Conservation (phyloP, 164 flowering plant genomes). For the Malania oleifera region DNA sequence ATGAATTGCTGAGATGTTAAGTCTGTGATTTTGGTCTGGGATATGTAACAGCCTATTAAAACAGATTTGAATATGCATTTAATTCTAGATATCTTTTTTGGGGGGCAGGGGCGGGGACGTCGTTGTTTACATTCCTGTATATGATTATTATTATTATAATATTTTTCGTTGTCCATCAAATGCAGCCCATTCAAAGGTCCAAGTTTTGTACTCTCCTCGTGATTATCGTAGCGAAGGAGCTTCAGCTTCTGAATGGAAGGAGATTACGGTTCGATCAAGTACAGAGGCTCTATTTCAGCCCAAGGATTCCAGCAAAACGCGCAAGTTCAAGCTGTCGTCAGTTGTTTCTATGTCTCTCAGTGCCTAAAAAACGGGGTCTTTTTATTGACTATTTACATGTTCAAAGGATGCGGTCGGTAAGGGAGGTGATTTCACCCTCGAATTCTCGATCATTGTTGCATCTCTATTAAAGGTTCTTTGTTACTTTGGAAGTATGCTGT, state of each 20-base stretch:
- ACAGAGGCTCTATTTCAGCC: constrained; percentile 79
- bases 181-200: constrained; percentile 69
- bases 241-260: constrained; percentile 80
- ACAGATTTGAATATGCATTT: background rate
- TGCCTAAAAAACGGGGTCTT: constrained; percentile 48
- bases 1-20: too few relatives aligned
- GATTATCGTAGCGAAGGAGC: constrained; percentile 72
- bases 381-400: background rate
- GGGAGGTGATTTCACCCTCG: too few relatives aligned
- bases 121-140: too few relatives aligned
- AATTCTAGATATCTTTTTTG: background rate
- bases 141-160: too few relatives aligned
- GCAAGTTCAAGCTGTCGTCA: constrained; percentile 71
- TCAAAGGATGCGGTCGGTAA: too few relatives aligned
- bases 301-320: constrained; percentile 41
- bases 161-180: background rate
- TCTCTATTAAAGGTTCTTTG: too few relatives aligned
- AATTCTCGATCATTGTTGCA: too few relatives aligned
- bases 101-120: too few relatives aligned
- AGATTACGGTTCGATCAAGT: constrained; percentile 63
- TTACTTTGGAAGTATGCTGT: too few relatives aligned
- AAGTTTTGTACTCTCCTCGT: constrained; percentile 66
- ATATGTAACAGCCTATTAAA: too few relatives aligned
- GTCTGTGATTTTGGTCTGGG: too few relatives aligned
- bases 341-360: constrained; percentile 61